A percentile compares a stretch with the other conserved stretches of the same genome.
Evolutionary conservation across 345 rosid genomes (phyloP).

Genomic region (Hypericum perforatum): DNA sequence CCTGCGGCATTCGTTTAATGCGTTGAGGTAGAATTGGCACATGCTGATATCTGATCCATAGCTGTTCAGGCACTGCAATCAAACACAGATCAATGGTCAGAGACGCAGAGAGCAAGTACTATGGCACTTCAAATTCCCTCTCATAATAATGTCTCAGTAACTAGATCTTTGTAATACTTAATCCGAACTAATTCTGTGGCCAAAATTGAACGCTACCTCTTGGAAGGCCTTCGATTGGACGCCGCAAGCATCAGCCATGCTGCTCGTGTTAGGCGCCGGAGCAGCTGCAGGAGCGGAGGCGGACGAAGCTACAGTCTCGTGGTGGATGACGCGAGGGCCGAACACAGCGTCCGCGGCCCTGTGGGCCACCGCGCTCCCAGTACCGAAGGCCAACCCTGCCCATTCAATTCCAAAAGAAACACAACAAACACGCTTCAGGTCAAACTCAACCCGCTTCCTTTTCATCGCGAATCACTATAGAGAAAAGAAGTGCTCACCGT

Average conservation of each 20-base stretch:
- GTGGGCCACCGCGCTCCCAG: not conserved
- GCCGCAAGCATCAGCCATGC: not conserved
- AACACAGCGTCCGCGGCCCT: conserved; percentile 1
- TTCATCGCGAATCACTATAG: not conserved
- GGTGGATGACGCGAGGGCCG: not conserved
- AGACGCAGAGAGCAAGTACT: not conserved
- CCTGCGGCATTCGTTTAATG: not conserved
- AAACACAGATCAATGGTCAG: not conserved
- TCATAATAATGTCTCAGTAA: not conserved
- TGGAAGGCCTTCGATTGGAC: not conserved
- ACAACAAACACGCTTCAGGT: not conserved
- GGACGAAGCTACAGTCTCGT: not conserved
- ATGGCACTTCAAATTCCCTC: not conserved
- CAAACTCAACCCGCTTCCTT: not conserved
- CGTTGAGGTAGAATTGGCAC: not conserved
- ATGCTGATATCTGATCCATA: not conserved
- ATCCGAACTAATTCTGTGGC: not conserved
- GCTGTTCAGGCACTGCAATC: not conserved
- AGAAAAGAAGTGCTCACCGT: not conserved
- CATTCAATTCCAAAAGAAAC: not conserved
- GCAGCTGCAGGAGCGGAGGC: not conserved
- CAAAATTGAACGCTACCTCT: too few species aligned
- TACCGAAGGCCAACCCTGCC: not conserved
- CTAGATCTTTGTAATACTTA: not conserved
- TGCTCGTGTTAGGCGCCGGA: not conserved